Conservation (phyloP, 495 filamentous ascomycete species). For the Terfezia claveryi region DNA sequence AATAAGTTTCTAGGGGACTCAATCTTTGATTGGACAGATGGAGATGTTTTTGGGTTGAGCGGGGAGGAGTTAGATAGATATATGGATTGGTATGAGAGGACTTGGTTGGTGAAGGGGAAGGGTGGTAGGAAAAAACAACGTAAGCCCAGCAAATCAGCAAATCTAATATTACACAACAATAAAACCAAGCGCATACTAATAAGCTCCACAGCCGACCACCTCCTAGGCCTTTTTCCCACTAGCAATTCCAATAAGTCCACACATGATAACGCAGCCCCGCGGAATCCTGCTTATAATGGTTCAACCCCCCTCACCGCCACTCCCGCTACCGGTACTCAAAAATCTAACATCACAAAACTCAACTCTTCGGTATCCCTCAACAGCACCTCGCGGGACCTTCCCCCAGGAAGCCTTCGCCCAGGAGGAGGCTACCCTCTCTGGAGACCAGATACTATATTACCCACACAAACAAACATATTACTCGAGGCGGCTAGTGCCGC, state of each 20-base stretch:
- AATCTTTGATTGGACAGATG: slow-evolving; percentile 31
- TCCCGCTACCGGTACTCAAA: no score
- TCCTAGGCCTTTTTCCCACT: no score
- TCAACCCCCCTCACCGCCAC: no score
- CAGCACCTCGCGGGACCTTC: no score
- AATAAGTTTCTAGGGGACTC: neutral
- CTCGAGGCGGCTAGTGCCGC: slow-evolving; percentile 19
- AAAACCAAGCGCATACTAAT: no score
- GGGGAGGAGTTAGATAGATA: slow-evolving; percentile 53
- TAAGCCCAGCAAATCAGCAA: slow-evolving; percentile 9
- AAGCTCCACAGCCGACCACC: no score
- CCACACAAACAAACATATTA: slow-evolving; percentile 13
- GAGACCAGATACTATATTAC: slow-evolving; percentile 5
- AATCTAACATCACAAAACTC: no score
- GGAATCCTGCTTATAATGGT: no score
- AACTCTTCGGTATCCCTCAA: no score
- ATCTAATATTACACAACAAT: neutral
- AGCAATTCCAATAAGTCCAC: no score
- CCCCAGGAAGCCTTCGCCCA: neutral
- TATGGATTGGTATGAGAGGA: slow-evolving; percentile 72
- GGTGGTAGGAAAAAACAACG: slow-evolving; percentile 26
- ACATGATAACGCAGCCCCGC: no score
- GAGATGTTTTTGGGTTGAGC: slow-evolving; percentile 47
- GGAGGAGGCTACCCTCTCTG: slow-evolving; percentile 17
- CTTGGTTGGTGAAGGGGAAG: slow-evolving; percentile 27